Base-by-base conservation (phyloP, 75 land plant genomes). In the Selaginella tamariscina region DNA sequence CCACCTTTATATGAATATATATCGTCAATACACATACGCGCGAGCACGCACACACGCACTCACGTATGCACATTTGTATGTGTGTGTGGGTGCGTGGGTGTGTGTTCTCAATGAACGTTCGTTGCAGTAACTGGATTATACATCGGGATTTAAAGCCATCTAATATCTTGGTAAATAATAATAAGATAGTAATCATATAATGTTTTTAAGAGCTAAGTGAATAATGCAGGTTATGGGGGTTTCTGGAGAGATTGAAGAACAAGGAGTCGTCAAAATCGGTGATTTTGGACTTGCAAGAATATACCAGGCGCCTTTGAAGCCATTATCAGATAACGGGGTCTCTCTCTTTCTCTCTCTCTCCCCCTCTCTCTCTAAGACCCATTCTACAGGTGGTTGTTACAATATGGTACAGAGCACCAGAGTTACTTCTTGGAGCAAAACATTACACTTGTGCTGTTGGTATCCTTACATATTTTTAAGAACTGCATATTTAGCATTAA, bases 391-490 rank as follows among this genome's bases (percentile, higher is more conserved):
- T 92, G 32, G 97, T 92, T 27, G 97, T 92, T 0, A 92, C 97
- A 8, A 92, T 92, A 66, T 92, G 97, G 97, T 92, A 92, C 76
- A 82, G 97, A 30, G 95, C 97, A 39, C 97, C 97, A 24, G 97
- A 92, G 79, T 69, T 92, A 30, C 87, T 92, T 21, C 90, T 92
- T 69, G 97, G 97, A 30, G 87, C 85, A 18, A 89, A 86, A 62
- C 97, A 92, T 67, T 92, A 92, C 56, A 92, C 97, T 0, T 88
- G 91, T 83, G 97, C 97, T 57, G 97, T 92, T 65, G 91, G 89
- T 86, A 86, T 81, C 84, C 84, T 70, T 30, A 2, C 62, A 49
- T 20, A 49, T 79, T 54, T 69, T 65, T 66, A 15, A n/a, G n/a
- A n/a, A n/a, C n/a, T n/a, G n/a, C n/a, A n/a, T n/a, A n/a, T 54